Evolutionary conservation across 352 stramenopile genomes (phyloP), one percentile per base, ranked within the genome.

Genomic region (Phytophthora idaei): DNA sequence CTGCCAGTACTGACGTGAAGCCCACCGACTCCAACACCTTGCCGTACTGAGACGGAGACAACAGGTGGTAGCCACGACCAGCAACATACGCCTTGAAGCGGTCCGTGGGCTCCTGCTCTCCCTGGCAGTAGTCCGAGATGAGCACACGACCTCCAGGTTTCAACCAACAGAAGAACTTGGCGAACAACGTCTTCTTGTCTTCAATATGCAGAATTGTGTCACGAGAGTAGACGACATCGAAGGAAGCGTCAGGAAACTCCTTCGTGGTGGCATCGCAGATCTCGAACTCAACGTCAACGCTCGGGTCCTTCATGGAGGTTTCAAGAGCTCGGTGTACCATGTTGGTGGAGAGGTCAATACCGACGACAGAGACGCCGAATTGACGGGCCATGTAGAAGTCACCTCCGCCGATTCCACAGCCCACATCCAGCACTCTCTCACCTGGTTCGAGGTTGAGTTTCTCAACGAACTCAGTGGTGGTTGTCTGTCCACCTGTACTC

Each of bases 321-420:
- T 91, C 83, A n/a, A 91, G 70, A 7, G 83, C 81, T 4, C 81
- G 81, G 53, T 91, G 79, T 25, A 91, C 77, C 83, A 91, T 91
- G 64, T 91, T 91, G 12, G 81, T 90, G 17, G 83, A 91, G 12
- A 91, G 67, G 62, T 91, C 83, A 55, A 91, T 91, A 17, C 81
- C 83, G 11, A 91, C 75, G 8, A 91, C 83, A 1, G 90, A 85
- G 28, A 90, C 80, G 25, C 85, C 89, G 29, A 98, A 90, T 54
- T 95, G 85, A 42, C 96, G 95, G 11, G 90, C 90, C 68, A 97
- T 90, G 71, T 97, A 97, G 57, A 95, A 89, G 32, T 90, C 85
- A 1, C 90, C 94, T 17, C 91, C 91, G n/a, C 91, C 91, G 48
- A 97, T 96, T 27, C 91, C 91, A 58, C 91, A 97, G 28, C 91